Base-by-base conservation (phyloP, 2,329 filamentous ascomycete species). In the Bimuria novae-zelandiae region DNA sequence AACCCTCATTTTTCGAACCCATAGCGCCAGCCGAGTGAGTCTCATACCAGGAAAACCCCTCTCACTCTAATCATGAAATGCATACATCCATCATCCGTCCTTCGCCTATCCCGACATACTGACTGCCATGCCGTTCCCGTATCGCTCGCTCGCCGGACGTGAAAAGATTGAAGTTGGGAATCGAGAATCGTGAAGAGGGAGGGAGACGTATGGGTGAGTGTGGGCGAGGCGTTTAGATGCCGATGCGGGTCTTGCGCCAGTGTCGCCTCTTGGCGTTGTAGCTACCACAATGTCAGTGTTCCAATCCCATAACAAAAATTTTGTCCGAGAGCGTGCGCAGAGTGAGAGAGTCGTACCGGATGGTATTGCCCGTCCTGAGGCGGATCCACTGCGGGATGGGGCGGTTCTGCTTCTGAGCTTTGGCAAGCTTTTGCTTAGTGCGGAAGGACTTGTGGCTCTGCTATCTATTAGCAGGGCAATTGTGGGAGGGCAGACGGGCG, bases 231-330 rank as follows among this genome's bases (percentile, higher is more conserved):
- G 80, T 86, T 85, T 94, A 99, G 85, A 99, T 95, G 78, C 92
- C 92, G 82, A 99, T 91, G 79, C 92, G 89, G 78, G 94, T 97
- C 93, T 99, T 99, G 85, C 94, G 91, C 94, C 94, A 99, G 81
- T 99, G 94, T 83, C 94, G 90, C 82, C 94, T 86, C 90, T 99
- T 99, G 76, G 94, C 92, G 85, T 99, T 99, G 89, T 99, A 99
- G 84, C 94, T 99, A 78, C 71, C 25, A 51, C 27, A 12, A 43
- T 53, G 61, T 63, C 40, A 62, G 58, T 54, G 19, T 33, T 12
- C 7, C 27, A 11, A 17, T 32, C 14, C 25, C 4, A 12, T 12
- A 35, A 23, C 36, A 32, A 32, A 11, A 36, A 35, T 19, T 22
- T 36, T 23, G 50, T 23, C 39, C 32, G 41, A 63, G 33, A 41